Percentiles rank a stretch among this genome's conserved stretches.
Evolutionary conservation across 305 asterid species (phyloP).

Genomic region (Withania somnifera): DNA sequence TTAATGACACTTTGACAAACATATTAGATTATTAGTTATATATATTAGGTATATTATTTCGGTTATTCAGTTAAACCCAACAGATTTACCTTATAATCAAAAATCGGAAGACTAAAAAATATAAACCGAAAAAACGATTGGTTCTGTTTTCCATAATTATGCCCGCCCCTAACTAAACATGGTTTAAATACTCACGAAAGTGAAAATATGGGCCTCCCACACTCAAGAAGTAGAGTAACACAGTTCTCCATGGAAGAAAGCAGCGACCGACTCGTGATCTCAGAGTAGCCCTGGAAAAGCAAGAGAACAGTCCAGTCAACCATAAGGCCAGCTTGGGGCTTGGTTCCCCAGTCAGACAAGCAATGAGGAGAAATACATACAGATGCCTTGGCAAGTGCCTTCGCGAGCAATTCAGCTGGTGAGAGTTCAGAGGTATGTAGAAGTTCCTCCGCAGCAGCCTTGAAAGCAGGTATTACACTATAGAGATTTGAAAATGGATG

Average conservation of each 20-base stretch:
- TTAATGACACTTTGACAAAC: no score
- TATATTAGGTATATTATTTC: no score
- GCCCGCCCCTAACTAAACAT: no score
- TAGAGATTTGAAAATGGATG: slow-evolving; percentile 5
- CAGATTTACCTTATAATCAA: no score
- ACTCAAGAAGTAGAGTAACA: slow-evolving; percentile 64
- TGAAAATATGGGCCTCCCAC: slow-evolving; percentile 60
- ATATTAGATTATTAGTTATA: no score
- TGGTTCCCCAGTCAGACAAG: background rate
- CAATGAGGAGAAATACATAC: slow-evolving; percentile 29
- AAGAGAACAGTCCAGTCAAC: slow-evolving; percentile 4
- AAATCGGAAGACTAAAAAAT: no score
- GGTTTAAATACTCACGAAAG: slow-evolving; percentile 51
- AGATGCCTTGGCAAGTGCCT: slow-evolving; percentile 93
- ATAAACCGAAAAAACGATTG: no score
- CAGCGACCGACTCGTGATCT: slow-evolving; percentile 75
- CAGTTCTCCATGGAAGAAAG: slow-evolving; percentile 80
- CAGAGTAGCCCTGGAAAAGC: slow-evolving; percentile 63
- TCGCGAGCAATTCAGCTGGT: slow-evolving; percentile 73
- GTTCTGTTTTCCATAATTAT: no score
- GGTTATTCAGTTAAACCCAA: no score
- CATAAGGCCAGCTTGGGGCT: background rate
- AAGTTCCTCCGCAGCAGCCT: slow-evolving; percentile 78
- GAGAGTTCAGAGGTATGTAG: slow-evolving; percentile 46
- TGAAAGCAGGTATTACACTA: slow-evolving; percentile 82